Evolutionary conservation across 208 protist genomes (phyloP), one percentile per base, ranked within the genome.

Genomic region (Leishmania major): DNA sequence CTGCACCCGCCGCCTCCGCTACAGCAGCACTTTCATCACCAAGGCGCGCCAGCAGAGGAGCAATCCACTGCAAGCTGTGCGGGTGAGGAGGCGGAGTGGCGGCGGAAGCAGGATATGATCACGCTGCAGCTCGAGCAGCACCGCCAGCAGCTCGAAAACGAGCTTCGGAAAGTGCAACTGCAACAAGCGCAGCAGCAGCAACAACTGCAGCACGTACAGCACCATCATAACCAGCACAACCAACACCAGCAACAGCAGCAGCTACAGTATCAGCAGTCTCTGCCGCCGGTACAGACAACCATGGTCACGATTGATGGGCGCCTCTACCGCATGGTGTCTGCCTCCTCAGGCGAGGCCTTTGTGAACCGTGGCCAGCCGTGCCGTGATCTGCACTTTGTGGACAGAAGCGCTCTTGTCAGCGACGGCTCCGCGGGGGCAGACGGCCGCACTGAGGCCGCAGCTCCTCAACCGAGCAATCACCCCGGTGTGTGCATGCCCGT

Each of bases 121-220:
- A 60, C 72, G 49, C 72, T 77, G 74, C 49, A 76, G 72, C 55
- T 79, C 40, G 76, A 79, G n/a, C 59, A 79, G 57, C 76, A 40
- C 13, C 76, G 76, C 45, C 76, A 57, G 64, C 76, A 43, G 22
- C 62, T 79, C 10, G 76, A 79, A 67, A 72, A 10, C n/a, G 76
- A 79, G 47, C 76, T 79, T 7, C 64, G 57, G 6, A 43, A 57
- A 1, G 40, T 79, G 2, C 40, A 79, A 49, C 43, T 40, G 17
- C 57, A 79, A 25, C 62, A 51, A 28, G 55, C 35, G 59, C 59
- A 79, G 62, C 76, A 70, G 35, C 76, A 71, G 64, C 62, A 72
- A 13, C 57, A 73, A 43, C 75, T 62, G 19, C 75, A 71, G 55
- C 60, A 70, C n/a, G 57, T 6, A 19, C 75, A 71, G 15, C 75